Percentiles rank a stretch among this genome's conserved stretches.
These are phyloP conservation scores for Sonneratia alba DNA, from an alignment of 345 rosid genomes.

Conservation along the genomic window DNA sequence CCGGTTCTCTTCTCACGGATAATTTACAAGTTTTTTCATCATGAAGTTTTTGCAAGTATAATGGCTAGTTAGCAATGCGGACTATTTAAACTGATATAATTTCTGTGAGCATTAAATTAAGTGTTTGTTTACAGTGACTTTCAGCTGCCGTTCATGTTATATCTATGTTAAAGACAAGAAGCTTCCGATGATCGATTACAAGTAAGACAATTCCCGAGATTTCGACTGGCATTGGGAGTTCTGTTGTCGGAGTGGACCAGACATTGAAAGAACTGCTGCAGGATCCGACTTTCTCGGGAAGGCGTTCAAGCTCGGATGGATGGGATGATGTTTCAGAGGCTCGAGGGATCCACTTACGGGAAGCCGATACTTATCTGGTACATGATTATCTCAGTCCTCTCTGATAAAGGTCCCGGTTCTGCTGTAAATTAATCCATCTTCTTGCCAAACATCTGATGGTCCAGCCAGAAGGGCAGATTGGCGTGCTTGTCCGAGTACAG, in stretches of 20 bases:
- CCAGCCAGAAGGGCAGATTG: background rate
- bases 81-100: background rate
- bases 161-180: slow-evolving; percentile 61
- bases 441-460: background rate
- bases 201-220: slow-evolving; percentile 62
- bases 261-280: slow-evolving; percentile 45
- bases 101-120: background rate
- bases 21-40: background rate
- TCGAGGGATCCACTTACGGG: slow-evolving; percentile 42
- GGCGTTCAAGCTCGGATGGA: slow-evolving; percentile 92
- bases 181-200: slow-evolving; percentile 65
- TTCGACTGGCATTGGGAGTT: slow-evolving; percentile 49
- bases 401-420: background rate
- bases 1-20: background rate
- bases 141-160: slow-evolving; percentile 46
- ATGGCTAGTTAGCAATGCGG: background rate
- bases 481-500: background rate
- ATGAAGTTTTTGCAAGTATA: background rate
- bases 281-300: slow-evolving; percentile 36
- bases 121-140: background rate
- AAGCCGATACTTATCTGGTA: slow-evolving; percentile 47
- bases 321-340: slow-evolving; percentile 61
- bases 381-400: slow-evolving; percentile 69
- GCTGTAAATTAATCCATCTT: slow-evolving; percentile 3
- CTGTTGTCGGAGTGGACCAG: slow-evolving; percentile 61